phyloP scores from a whole-genome alignment of 305 asterid species.

The Solanum chacoense region DNA sequence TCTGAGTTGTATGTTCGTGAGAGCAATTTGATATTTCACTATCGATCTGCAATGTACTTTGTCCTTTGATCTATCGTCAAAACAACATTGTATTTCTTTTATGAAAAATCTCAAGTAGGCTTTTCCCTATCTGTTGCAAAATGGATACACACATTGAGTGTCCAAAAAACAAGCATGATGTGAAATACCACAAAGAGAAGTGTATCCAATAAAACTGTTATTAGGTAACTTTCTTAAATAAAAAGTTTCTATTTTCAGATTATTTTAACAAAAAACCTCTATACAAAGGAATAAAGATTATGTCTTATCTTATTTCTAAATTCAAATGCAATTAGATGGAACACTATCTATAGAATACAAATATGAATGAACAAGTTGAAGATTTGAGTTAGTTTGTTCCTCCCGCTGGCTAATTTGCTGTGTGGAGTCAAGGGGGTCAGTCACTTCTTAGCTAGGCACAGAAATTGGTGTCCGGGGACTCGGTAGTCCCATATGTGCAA shows the following conservation, averaged over 20 bases:
- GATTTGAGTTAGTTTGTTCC: neutral
- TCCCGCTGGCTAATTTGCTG: neutral
- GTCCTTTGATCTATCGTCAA: neutral
- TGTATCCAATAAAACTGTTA: neutral
- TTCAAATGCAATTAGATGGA: neutral
- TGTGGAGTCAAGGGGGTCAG: neutral
- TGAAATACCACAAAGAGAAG: neutral
- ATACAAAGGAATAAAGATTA: neutral
- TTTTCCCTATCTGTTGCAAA: neutral
- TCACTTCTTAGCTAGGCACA: neutral
- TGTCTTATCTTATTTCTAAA: neutral
- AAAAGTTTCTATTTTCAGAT: neutral
- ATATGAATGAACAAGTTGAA: neutral
- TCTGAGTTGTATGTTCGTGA: neutral
- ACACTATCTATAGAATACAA: neutral
- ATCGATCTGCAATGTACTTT: neutral
- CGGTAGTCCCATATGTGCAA: constrained; percentile 24
- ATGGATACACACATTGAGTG: neutral
- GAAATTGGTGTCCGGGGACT: constrained; percentile 10
- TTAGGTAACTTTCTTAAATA: neutral
- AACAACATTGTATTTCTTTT: neutral
- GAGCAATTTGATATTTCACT: neutral
- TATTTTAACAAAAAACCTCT: neutral
- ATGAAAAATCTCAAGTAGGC: neutral
- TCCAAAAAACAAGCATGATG: neutral